Percentiles rank a stretch among this genome's conserved stretches.
phyloP scores from a whole-genome alignment of 257 asterid genomes.

The Nicotiana sylvestris region DNA sequence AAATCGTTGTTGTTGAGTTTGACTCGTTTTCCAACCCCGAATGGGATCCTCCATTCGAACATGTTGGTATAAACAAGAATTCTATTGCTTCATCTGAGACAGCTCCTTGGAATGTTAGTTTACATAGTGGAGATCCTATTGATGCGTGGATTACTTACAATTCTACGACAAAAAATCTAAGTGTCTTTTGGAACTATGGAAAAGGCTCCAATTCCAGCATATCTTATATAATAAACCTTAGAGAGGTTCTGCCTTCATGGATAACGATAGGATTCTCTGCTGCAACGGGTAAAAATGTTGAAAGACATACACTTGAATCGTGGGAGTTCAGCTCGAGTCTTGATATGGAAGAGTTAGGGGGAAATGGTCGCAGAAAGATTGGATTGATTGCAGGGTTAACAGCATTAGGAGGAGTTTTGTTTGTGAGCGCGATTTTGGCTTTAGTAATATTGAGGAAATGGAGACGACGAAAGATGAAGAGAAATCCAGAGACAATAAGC shows the following conservation, averaged over 20 bases:
- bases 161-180: slow-evolving; percentile 23
- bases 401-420: not conserved
- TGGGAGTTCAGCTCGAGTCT: slow-evolving; percentile 35
- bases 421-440: slow-evolving; percentile 14
- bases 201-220: slow-evolving; percentile 19
- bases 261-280: slow-evolving; percentile 31
- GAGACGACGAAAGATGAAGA: slow-evolving; percentile 4
- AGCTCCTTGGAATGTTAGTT: slow-evolving; percentile 28
- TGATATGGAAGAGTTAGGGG: not conserved
- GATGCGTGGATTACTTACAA: slow-evolving; percentile 31
- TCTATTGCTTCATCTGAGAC: slow-evolving; percentile 22
- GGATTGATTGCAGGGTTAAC: slow-evolving; percentile 22
- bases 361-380: not conserved
- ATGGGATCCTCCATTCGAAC: slow-evolving; percentile 38
- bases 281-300: slow-evolving; percentile 24
- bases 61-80: slow-evolving; percentile 32
- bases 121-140: slow-evolving; percentile 20
- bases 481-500: slow-evolving; percentile 12
- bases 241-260: slow-evolving; percentile 28
- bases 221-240: slow-evolving; percentile 23
- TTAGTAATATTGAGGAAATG: slow-evolving; percentile 11
- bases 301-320: slow-evolving; percentile 18
- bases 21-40: slow-evolving; percentile 22
- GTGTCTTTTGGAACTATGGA: slow-evolving; percentile 32
- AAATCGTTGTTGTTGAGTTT: slow-evolving; percentile 27